These are phyloP conservation scores for Arthrocladium fulminans DNA, from an alignment of 2,329 filamentous ascomycete genomes.

Conservation along the genomic window DNA sequence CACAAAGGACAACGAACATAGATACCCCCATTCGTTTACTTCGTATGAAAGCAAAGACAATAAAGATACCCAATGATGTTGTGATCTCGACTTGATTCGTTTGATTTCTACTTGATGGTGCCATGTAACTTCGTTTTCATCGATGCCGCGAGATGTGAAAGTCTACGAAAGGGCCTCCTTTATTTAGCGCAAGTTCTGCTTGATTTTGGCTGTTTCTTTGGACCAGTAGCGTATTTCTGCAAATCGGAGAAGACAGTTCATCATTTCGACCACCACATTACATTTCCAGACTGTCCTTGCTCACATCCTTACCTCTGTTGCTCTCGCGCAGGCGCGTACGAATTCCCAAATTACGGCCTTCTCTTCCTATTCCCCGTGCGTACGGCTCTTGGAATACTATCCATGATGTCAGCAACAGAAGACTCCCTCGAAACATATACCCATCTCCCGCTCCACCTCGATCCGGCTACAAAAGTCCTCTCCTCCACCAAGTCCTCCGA, in stretches of 20 bases:
- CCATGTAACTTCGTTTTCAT: too few relatives aligned
- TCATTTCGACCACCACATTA: not conserved
- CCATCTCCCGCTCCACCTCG: conserved; percentile 70
- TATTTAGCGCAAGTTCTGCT: not conserved
- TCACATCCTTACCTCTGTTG: not conserved
- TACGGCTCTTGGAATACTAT: not conserved
- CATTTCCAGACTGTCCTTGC: not conserved
- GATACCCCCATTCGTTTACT: too few relatives aligned
- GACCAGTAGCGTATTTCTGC: not conserved
- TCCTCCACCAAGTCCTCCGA: conserved; percentile 40
- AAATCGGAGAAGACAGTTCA: not conserved
- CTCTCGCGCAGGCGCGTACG: not conserved
- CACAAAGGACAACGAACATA: too few relatives aligned
- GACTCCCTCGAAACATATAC: conserved; percentile 49
- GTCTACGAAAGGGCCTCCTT: too few relatives aligned
- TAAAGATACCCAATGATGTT: too few relatives aligned
- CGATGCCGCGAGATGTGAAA: too few relatives aligned
- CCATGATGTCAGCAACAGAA: conserved; percentile 20
- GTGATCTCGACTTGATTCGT: too few relatives aligned
- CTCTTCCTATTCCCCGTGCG: not conserved
- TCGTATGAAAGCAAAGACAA: too few relatives aligned
- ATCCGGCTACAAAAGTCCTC: conserved; percentile 73
- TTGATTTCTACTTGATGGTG: not conserved
- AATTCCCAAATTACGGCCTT: not conserved
- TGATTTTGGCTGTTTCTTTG: not conserved